Percentiles rank a stretch among this genome's conserved stretches.
These are phyloP conservation scores for Bruguiera hainesii DNA, from an alignment of 441 rosid species.

Conservation along the genomic window DNA sequence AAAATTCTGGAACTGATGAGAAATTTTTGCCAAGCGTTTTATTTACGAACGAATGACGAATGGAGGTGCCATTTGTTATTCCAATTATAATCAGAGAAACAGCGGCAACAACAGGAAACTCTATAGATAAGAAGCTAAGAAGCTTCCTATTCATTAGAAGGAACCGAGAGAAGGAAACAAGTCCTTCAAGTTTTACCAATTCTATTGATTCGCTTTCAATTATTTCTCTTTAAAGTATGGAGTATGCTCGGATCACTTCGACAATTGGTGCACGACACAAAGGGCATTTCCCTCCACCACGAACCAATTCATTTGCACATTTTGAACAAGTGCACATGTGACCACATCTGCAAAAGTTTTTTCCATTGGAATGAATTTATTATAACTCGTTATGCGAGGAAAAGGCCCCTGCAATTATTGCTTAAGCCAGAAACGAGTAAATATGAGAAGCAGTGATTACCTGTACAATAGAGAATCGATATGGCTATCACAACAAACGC, in stretches of 20 bases:
- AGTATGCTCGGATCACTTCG: conserved; percentile 94
- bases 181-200: conserved; percentile 20
- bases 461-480: conserved; percentile 94
- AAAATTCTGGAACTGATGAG: not conserved
- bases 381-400: not conserved
- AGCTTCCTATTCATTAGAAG: not conserved
- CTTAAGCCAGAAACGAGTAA: not conserved
- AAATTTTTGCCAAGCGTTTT: conserved; percentile 8
- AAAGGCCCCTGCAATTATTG: not conserved
- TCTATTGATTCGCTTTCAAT: conserved; percentile 19
- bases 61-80: conserved; percentile 39
- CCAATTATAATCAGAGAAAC: conserved; percentile 46
- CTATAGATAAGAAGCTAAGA: conserved; percentile 11
- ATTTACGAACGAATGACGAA: conserved; percentile 43
- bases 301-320: conserved; percentile 86
- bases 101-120: conserved; percentile 20
- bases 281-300: conserved; percentile 91
- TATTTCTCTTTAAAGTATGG: conserved; percentile 58
- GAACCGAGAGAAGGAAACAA: not conserved
- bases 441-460: conserved; percentile 28
- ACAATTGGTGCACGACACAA: conserved; percentile 92
- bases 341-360: conserved; percentile 65
- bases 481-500: conserved; percentile 93
- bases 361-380: not conserved
- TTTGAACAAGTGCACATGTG: conserved; percentile 98